These are phyloP conservation scores for Tuber calosporum DNA, from an alignment of 495 filamentous ascomycete genomes.

Conservation along the genomic window DNA sequence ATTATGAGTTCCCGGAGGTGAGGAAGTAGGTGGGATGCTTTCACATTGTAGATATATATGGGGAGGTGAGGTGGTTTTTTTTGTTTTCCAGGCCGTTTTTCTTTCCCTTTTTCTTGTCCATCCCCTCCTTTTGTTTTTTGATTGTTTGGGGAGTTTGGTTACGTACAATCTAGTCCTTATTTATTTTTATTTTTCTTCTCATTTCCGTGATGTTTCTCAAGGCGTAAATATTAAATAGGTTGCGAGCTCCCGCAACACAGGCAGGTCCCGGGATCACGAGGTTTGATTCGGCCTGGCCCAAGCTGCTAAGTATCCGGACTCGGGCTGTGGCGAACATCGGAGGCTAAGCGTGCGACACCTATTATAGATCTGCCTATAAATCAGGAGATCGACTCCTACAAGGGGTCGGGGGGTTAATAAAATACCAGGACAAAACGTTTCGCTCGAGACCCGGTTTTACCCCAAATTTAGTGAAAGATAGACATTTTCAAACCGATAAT, in stretches of 20 bases:
- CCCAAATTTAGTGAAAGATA: no score
- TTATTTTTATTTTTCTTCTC: no score
- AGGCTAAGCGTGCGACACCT: neutral
- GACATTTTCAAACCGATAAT: no score
- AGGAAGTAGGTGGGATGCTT: constrained; percentile 24
- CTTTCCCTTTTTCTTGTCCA: constrained; percentile 7
- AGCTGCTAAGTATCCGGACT: neutral
- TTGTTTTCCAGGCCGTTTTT: constrained; percentile 8
- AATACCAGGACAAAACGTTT: no score
- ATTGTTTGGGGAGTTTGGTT: constrained; percentile 8
- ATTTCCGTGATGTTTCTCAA: neutral
- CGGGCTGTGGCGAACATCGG: neutral
- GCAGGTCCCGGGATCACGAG: neutral
- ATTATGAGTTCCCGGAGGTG: constrained; percentile 32
- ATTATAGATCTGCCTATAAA: neutral
- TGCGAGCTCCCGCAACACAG: neutral
- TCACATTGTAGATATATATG: neutral
- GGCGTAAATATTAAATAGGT: neutral
- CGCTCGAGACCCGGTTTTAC: no score
- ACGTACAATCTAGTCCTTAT: neutral
- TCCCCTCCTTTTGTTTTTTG: constrained; percentile 2
- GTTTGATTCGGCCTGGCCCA: neutral
- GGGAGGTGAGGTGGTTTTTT: neutral
- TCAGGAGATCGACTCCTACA: no score
- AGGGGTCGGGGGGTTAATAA: no score